These are phyloP conservation scores for Hydnomerulius pinastri DNA, from an alignment of 768 basidiomycete species.

Conservation along the genomic window DNA sequence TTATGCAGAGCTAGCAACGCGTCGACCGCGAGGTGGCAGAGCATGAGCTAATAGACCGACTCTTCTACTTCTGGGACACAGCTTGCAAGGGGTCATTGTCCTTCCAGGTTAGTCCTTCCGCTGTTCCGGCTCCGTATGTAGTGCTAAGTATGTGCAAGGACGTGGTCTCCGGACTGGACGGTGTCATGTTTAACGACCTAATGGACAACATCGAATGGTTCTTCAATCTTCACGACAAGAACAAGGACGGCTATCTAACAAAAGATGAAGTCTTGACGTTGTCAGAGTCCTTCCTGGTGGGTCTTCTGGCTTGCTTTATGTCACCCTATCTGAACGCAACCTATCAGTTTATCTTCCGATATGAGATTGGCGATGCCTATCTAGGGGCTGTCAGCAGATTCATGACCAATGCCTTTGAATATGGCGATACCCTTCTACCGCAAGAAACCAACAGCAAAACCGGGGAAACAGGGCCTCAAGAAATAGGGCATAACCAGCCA, in stretches of 20 bases:
- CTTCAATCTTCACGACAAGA: constrained; percentile 93
- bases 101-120: constrained; percentile 63
- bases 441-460: constrained; percentile 32
- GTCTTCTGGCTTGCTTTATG: background rate
- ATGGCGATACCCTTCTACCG: constrained; percentile 89
- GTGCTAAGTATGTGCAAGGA: constrained; percentile 53
- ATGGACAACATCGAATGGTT: constrained; percentile 99
- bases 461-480: constrained; percentile 44
- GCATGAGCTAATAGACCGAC: constrained; percentile 90
- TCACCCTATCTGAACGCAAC: constrained; percentile 4
- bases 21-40: constrained; percentile 90
- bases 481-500: constrained; percentile 76
- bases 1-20: constrained; percentile 59
- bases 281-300: constrained; percentile 89
- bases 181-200: constrained; percentile 92
- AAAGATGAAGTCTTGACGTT: constrained; percentile 96
- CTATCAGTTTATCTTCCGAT: constrained; percentile 92
- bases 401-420: constrained; percentile 98
- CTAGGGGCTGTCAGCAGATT: constrained; percentile 95
- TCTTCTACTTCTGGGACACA: constrained; percentile 95
- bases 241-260: constrained; percentile 92
- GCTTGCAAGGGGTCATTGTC: constrained; percentile 81
- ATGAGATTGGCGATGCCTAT: constrained; percentile 94
- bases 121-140: background rate
- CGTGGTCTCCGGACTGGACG: constrained; percentile 83